Conservation (phyloP, 1,284 basidiomycete genomes). For the Coniferiporia sulphurascens region DNA sequence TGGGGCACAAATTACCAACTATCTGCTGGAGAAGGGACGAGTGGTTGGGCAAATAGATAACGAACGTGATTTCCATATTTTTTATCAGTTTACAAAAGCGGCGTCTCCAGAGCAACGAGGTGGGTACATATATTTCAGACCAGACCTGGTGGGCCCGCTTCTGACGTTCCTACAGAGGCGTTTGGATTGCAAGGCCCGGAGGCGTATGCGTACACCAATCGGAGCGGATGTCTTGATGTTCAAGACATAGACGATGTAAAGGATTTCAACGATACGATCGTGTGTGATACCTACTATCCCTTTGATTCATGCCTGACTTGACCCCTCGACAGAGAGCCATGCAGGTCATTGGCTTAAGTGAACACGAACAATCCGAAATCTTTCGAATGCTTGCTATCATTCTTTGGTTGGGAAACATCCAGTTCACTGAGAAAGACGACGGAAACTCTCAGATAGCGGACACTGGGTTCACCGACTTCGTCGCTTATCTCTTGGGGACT, state of each 20-base stretch:
- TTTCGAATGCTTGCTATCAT: constrained; percentile 90
- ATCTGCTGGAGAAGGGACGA: constrained; percentile 94
- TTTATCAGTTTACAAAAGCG: constrained; percentile 99
- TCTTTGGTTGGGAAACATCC: constrained; percentile 96
- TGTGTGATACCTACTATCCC: constrained; percentile 33
- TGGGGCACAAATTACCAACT: constrained; percentile 98
- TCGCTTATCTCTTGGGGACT: constrained; percentile 91
- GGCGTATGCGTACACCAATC: constrained; percentile 89
- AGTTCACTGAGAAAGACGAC: constrained; percentile 85
- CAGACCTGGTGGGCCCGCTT: background rate
- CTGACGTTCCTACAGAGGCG: constrained; percentile 55
- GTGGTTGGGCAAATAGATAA: constrained; percentile 96
- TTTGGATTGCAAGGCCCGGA: constrained; percentile 98
- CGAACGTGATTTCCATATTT: constrained; percentile 98
- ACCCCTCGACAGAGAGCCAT: constrained; percentile 71
- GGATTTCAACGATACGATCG: constrained; percentile 87
- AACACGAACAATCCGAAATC: constrained; percentile 88
- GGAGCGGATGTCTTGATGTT: constrained; percentile 91
- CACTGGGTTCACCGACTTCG: constrained; percentile 89
- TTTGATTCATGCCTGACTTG: constrained; percentile 20
- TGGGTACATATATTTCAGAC: constrained; percentile 28
- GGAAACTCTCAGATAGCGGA: constrained; percentile 85
- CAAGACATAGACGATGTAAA: constrained; percentile 85
- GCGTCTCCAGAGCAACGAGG: constrained; percentile 86
- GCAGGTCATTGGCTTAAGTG: constrained; percentile 84